Base-by-base conservation (phyloP, 257 asterid genomes). In the Scutellaria galericulata region DNA sequence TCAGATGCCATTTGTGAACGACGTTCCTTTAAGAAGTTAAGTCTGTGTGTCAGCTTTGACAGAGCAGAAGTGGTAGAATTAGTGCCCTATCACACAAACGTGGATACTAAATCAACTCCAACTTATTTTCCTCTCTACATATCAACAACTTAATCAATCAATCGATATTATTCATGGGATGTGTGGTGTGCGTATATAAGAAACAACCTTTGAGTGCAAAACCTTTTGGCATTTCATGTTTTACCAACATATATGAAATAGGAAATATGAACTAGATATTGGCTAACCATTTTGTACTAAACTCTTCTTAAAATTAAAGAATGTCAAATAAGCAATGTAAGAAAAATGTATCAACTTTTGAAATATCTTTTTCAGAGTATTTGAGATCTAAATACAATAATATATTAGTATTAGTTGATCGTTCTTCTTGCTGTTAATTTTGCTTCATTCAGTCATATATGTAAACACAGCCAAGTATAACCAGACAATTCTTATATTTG, bases 21-120 rank as follows among this genome's bases (percentile, higher is more conserved):
- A 10, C 92, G 87, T 79, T 94, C 97, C 83, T 94, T 94, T 77
- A 94, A 87, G 91, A 94, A 88, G 87, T 86, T 88, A 77, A 94
- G 96, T 77, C 95, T 81, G 86, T 87, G 86, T 73, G 98, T 84
- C 77, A 91, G 88, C 91, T 88, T 94, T 68, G 96, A 84, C 72
- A 94, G 86, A 27, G 96, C 96, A 77, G 93, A 87, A 75, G 89
- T 73, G 68, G 93, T 83, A 66, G 89, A 76, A 83, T 80, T 86
- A 70, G 74, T 59, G 71, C 90, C 97, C 98, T 91, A 86, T 51
- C 82, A 83, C 15, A 41, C 76, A 77, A 86, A 55, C 74, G 76
- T 20, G 46, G 68, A 60, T 63, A 60, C 37, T 31, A 31, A 31
- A 31, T 31, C 37, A 31, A 44, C 20, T 15, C 39, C 11, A 44